Conservation (phyloP, 805 yeast species). For the Komagataella kurtzmanii region DNA sequence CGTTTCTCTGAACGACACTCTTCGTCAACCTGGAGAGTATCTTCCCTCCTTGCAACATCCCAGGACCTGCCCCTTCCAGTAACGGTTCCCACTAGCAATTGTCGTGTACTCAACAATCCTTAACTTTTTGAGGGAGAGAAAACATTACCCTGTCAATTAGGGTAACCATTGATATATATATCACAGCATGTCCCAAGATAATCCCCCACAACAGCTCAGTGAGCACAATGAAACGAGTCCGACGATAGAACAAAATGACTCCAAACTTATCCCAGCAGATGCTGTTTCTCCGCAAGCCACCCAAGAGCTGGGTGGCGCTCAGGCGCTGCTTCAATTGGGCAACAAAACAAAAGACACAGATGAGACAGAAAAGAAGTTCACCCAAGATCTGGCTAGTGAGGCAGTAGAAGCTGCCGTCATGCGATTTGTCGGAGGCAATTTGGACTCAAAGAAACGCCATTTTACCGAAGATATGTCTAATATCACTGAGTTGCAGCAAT, state of each 20-base stretch:
- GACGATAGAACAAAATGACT: not conserved
- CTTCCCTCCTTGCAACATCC: no score
- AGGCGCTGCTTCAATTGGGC: slow-evolving; percentile 13
- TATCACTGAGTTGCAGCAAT: slow-evolving; percentile 36
- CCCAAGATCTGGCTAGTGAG: slow-evolving; percentile 12
- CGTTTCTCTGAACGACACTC: no score
- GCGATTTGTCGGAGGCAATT: slow-evolving; percentile 55
- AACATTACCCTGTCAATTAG: not conserved
- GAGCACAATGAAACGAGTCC: not conserved
- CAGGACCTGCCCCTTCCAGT: no score
- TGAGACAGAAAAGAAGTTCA: not conserved
- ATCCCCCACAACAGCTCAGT: not conserved
- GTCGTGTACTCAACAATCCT: not conserved
- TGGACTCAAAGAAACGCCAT: slow-evolving; percentile 18
- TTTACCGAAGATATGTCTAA: slow-evolving; percentile 29
- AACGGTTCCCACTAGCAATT: not conserved
- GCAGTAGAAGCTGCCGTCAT: slow-evolving; percentile 73
- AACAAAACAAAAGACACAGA: slow-evolving; percentile 6
- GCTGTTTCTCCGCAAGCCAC: not conserved
- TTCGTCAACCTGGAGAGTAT: no score
- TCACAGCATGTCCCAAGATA: slow-evolving; percentile 1
- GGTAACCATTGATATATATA: not conserved
- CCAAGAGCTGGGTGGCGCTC: slow-evolving; percentile 15
- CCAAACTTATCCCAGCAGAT: not conserved
- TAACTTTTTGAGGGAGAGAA: not conserved